Conservation (phyloP, 1,284 basidiomycete species). For the Ustilago tritici region DNA sequence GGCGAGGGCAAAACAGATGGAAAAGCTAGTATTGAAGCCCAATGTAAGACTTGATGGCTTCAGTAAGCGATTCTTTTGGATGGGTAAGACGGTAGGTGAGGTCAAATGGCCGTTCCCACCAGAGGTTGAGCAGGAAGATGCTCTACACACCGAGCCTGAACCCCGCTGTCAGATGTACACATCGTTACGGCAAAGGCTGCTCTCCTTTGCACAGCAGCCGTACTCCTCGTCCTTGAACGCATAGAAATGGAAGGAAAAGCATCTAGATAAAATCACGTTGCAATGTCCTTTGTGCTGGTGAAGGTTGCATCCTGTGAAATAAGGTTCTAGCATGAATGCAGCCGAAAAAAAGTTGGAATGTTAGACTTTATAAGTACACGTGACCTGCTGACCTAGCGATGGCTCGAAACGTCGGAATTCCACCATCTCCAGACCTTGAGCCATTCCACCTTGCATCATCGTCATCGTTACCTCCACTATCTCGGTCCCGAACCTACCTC, state of each 20-base stretch:
- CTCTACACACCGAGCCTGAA: background rate
- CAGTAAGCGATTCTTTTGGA: slow-evolving; percentile 41
- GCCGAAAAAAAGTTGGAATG: background rate
- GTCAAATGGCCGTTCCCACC: slow-evolving; percentile 46
- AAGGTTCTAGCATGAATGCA: no score
- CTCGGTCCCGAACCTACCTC: background rate
- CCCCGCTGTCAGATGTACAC: background rate
- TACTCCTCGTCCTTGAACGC: no score
- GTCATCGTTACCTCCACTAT: slow-evolving; percentile 6
- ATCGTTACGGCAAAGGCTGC: background rate
- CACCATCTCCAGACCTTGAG: slow-evolving; percentile 30
- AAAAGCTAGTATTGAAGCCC: slow-evolving; percentile 32
- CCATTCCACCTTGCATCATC: slow-evolving; percentile 13
- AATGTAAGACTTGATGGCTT: slow-evolving; percentile 36
- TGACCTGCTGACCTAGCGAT: slow-evolving; percentile 14
- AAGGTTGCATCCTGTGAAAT: background rate
- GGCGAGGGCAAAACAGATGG: slow-evolving; percentile 34
- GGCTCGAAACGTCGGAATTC: slow-evolving; percentile 11
- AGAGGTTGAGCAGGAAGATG: slow-evolving; percentile 23
- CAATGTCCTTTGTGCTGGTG: background rate
- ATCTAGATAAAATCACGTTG: background rate
- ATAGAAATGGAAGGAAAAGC: background rate
- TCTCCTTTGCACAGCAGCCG: no score
- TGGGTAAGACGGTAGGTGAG: slow-evolving; percentile 32
- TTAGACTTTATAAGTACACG: slow-evolving; percentile 13